Conservation (phyloP, 2,329 filamentous ascomycete genomes). For the Pleurostoma richardsiae region DNA sequence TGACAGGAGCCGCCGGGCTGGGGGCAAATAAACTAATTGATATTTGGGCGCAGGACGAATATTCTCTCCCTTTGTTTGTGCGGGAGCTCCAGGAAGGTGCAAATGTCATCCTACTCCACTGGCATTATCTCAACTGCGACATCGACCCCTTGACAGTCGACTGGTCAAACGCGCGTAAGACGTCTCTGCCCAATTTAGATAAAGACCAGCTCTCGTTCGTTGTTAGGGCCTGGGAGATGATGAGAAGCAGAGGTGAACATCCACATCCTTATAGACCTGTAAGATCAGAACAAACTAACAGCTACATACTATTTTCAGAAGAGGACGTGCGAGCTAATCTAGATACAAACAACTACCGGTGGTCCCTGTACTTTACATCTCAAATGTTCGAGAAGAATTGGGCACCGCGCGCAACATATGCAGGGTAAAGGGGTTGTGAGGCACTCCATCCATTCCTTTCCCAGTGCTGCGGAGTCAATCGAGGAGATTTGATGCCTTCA, state of each 20-base stretch:
- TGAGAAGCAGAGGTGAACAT: constrained; percentile 10
- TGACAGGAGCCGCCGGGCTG: neutral
- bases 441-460: too few species aligned
- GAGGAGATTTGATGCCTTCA: too few species aligned
- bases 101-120: constrained; percentile 40
- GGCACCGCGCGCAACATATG: constrained; percentile 15
- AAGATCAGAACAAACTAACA: neutral
- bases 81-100: constrained; percentile 38
- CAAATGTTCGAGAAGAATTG: constrained; percentile 40
- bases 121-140: constrained; percentile 44
- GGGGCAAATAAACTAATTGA: neutral
- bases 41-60: constrained; percentile 18
- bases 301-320: neutral
- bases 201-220: constrained; percentile 27
- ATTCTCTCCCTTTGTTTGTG: constrained; percentile 33
- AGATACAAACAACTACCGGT: constrained; percentile 25
- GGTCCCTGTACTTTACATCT: constrained; percentile 37
- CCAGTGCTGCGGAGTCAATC: too few species aligned
- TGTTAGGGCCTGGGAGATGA: constrained; percentile 17
- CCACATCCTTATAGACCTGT: too few species aligned
- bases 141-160: constrained; percentile 20
- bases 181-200: constrained; percentile 21
- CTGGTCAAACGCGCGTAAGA: constrained; percentile 17
- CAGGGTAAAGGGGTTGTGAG: neutral
- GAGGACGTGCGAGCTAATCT: neutral